These are phyloP conservation scores for Aspergillus brasiliensis DNA, from an alignment of 2,329 filamentous ascomycete genomes.

Conservation along the genomic window DNA sequence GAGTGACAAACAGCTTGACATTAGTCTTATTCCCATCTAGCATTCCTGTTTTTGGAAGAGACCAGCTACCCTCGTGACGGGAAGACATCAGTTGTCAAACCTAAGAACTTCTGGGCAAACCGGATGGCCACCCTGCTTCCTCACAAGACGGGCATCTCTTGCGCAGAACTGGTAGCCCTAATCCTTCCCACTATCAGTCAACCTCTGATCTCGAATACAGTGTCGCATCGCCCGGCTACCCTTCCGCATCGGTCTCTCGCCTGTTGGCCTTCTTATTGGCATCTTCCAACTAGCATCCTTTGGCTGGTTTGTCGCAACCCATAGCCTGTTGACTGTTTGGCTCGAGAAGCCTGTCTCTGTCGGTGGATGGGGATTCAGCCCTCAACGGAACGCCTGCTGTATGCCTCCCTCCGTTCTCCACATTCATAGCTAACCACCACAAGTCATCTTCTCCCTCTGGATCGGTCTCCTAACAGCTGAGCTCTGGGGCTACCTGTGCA, in stretches of 20 bases:
- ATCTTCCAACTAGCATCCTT: not conserved
- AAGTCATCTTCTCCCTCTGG: conserved; percentile 1
- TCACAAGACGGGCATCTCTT: not conserved
- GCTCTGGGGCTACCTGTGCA: conserved; percentile 1
- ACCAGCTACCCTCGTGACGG: not conserved
- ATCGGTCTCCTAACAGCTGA: not conserved
- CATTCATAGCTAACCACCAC: not conserved
- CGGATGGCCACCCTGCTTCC: not conserved
- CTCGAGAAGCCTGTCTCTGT: not conserved
- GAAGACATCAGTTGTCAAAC: not conserved
- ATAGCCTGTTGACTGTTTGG: not conserved
- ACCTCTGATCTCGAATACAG: not conserved
- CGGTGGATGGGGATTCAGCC: not conserved
- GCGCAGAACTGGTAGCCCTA: not conserved
- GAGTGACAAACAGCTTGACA: too few relatives aligned
- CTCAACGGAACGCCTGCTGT: not conserved
- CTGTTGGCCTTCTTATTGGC: not conserved
- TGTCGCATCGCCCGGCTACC: not conserved
- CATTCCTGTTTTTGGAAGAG: not conserved
- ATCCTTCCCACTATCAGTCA: too few relatives aligned
- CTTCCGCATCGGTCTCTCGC: not conserved
- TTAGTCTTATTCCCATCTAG: not conserved
- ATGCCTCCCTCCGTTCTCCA: not conserved
- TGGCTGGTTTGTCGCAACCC: not conserved
- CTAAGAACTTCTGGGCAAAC: not conserved